Evolutionary conservation across 805 yeast species (phyloP).

Genomic region (Candida corydali): DNA sequence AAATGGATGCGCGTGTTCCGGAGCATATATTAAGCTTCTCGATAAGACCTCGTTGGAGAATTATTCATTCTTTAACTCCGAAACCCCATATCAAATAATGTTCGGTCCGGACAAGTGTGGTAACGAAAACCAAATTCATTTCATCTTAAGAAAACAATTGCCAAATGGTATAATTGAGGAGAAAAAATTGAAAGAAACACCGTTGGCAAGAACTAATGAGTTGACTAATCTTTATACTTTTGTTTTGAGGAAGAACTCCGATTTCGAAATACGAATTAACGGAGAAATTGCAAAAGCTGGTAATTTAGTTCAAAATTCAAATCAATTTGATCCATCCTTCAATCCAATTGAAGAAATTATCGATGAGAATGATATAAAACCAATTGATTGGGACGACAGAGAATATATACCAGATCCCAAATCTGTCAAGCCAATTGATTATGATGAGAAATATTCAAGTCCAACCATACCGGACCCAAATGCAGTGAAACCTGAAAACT

Average conservation of each 20-base stretch:
- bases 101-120: constrained; percentile 96
- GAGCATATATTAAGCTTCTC: constrained; percentile 80
- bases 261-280: constrained; percentile 76
- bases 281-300: constrained; percentile 75
- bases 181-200: constrained; percentile 64
- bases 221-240: constrained; percentile 73
- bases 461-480: constrained; percentile 59
- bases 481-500: constrained; percentile 66
- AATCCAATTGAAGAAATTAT: constrained; percentile 59
- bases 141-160: constrained; percentile 62
- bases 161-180: constrained; percentile 56
- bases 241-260: constrained; percentile 59
- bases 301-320: constrained; percentile 48
- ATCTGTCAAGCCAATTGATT: constrained; percentile 71
- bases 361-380: constrained; percentile 56
- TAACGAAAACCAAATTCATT: constrained; percentile 70
- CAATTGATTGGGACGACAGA: constrained; percentile 80
- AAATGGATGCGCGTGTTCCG: constrained; percentile 78
- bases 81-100: constrained; percentile 78
- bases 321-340: constrained; percentile 59
- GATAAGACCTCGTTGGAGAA: constrained; percentile 31
- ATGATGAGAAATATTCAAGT: constrained; percentile 71
- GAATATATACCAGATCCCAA: constrained; percentile 65
- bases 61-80: constrained; percentile 53
- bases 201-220: constrained; percentile 56